Base-by-base conservation (phyloP, 805 yeast genomes). In the Lipomyces lipofer region DNA sequence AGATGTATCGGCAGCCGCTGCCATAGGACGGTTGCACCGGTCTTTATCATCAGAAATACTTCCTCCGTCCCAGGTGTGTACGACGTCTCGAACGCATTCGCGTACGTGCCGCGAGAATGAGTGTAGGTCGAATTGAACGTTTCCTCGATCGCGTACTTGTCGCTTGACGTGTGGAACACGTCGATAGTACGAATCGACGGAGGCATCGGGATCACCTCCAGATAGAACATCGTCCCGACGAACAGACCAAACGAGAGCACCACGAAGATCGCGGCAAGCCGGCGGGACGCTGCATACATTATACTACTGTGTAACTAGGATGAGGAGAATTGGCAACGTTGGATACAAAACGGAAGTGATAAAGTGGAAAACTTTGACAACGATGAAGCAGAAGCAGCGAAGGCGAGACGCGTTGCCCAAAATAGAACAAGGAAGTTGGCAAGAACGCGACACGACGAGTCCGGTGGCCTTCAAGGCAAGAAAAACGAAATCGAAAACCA, bases 21-120 rank as follows among this genome's bases (percentile, higher is more conserved):
- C 72, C 72, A 68, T 43, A 67, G 59, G 2, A 65, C 70, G 3
- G 69, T 64, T 7, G 66, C 64, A 8, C 75, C 74, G 1, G 74
- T 71, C 51, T 71, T 72, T 47, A 72, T 57, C 66, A 72, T 65
- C 36, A 73, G 49, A 38, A 67, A 70, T 3, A 69, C 53, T 13
- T 63, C 55, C 22, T 60, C 64, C 3, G 59, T 35, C 13, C 63
- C 61, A 7, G 42, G 42, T 7, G 32, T 47, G 29, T 25, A 36
- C 4, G 35, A 5, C 13, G 44, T 50, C 44, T 50, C 30, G n/a
- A 17, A 49, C 28, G 27, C 51, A 15, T 38, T 43, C 22, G 32
- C 52, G 39, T 49, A 49, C 12, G 19, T 43, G 39, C 52, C 52
- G 10, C 15, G 15, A 21, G 29, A 10, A 12, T 49, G 52, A 13